These are phyloP conservation scores for Geosiphon pyriformis DNA, from an alignment of 192 early-diverging fungal genomes.

Conservation along the genomic window DNA sequence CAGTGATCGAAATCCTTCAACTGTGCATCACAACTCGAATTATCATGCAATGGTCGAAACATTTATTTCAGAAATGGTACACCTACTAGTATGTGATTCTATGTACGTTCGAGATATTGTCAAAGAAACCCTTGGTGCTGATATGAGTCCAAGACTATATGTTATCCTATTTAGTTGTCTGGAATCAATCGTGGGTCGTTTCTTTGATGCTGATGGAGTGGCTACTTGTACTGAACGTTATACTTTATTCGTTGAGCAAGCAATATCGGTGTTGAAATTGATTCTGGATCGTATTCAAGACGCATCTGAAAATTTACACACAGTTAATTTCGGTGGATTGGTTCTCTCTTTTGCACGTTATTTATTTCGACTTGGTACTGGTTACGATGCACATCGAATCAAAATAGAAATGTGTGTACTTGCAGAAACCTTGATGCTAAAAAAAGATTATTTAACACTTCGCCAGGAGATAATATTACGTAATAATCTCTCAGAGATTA, in stretches of 20 bases:
- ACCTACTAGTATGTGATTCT: conserved; percentile 63
- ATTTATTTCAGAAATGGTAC: conserved; percentile 67
- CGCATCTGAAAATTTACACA: conserved; percentile 45
- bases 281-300: conserved; percentile 69
- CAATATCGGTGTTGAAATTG: conserved; percentile 67
- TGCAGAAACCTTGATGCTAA: conserved; percentile 65
- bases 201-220: conserved; percentile 58
- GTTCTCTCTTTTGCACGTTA: conserved; percentile 65
- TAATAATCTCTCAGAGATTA: conserved; percentile 63
- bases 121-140: conserved; percentile 70
- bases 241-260: conserved; percentile 70
- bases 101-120: conserved; percentile 69
- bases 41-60: conserved; percentile 53
- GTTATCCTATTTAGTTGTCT: conserved; percentile 53
- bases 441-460: conserved; percentile 66
- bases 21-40: conserved; percentile 27
- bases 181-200: conserved; percentile 48
- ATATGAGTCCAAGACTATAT: conserved; percentile 61
- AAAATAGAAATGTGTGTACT: conserved; percentile 72
- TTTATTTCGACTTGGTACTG: conserved; percentile 56
- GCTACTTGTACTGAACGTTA: conserved; percentile 46
- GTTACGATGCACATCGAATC: conserved; percentile 54
- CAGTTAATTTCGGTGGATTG: conserved; percentile 65
- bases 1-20: neutral
- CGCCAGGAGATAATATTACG: conserved; percentile 68